These are phyloP conservation scores for Naematelia encephala DNA, from an alignment of 768 basidiomycete genomes.

Conservation along the genomic window DNA sequence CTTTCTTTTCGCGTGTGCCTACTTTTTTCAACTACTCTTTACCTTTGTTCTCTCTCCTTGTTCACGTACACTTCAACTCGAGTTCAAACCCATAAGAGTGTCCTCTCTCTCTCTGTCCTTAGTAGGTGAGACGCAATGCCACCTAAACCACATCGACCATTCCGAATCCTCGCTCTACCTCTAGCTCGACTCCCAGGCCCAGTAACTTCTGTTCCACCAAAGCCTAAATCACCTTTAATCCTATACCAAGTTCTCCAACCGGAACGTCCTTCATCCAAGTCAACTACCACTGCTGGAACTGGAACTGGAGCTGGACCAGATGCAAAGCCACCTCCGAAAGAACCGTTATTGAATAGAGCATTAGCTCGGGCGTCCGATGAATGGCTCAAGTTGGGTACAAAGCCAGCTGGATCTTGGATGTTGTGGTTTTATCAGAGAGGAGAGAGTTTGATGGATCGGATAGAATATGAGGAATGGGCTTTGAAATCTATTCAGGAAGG, in stretches of 20 bases:
- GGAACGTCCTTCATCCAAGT: conserved; percentile 1
- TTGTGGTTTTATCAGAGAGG: conserved; percentile 45
- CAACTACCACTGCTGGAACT: neutral
- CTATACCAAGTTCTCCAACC: conserved; percentile 35
- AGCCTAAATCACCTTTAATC: conserved; percentile 20
- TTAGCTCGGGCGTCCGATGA: conserved; percentile 34
- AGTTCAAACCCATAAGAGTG: too few species aligned
- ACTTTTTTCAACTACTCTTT: too few species aligned
- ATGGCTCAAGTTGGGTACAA: conserved; percentile 45
- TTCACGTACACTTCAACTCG: too few species aligned
- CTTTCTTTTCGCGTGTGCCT: neutral
- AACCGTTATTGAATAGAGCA: conserved; percentile 6
- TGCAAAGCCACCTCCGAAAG: neutral
- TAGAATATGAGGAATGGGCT: conserved; percentile 52
- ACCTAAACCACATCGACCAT: conserved; percentile 14
- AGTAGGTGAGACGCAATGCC: conserved; percentile 2
- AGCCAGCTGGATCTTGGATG: conserved; percentile 40
- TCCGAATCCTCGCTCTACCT: conserved; percentile 47
- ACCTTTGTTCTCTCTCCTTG: too few species aligned
- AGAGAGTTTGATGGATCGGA: conserved; percentile 51
- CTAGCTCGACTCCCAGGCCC: conserved; percentile 39
- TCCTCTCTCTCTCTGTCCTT: conserved; percentile 1
- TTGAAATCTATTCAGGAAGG: conserved; percentile 47
- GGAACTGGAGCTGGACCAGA: neutral
- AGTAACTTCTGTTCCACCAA: neutral